These are phyloP conservation scores for Violaceomyces palustris DNA, from an alignment of 1,284 basidiomycete genomes.

Conservation along the genomic window DNA sequence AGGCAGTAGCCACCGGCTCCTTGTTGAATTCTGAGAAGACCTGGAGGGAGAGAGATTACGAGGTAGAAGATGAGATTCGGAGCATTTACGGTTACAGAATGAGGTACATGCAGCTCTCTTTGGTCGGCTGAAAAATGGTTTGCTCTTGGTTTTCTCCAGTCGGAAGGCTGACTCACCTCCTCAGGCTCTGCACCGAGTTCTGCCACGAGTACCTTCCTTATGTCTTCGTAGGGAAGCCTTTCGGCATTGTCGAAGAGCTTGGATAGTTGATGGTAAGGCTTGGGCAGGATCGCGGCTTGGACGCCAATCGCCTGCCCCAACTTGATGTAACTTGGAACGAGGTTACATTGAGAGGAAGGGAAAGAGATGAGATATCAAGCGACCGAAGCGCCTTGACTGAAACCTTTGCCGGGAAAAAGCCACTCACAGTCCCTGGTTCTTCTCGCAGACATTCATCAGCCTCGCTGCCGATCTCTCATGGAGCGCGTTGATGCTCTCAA, in stretches of 20 bases:
- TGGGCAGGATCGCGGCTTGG: slow-evolving; percentile 40
- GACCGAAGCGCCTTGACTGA: no score
- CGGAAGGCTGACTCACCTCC: slow-evolving; percentile 16
- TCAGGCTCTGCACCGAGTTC: slow-evolving; percentile 34
- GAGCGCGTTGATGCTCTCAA: slow-evolving; percentile 33
- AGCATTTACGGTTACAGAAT: no score
- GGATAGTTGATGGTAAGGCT: slow-evolving; percentile 38
- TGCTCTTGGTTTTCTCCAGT: no score
- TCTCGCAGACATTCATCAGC: slow-evolving; percentile 39
- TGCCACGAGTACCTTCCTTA: slow-evolving; percentile 26
- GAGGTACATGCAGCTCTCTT: no score
- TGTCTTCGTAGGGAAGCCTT: slow-evolving; percentile 20
- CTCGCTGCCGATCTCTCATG: slow-evolving; percentile 40
- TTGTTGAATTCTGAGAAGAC: slow-evolving; percentile 32
- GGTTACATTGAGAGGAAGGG: not conserved
- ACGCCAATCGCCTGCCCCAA: slow-evolving; percentile 42
- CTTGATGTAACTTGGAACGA: slow-evolving; percentile 39
- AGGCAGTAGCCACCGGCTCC: slow-evolving; percentile 36
- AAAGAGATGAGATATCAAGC: not conserved
- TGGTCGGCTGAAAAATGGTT: not conserved
- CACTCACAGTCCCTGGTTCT: slow-evolving; percentile 30
- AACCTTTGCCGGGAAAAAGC: not conserved
- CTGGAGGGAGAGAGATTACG: not conserved
- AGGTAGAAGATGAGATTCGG: not conserved
- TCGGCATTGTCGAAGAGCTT: slow-evolving; percentile 47